A percentile compares a stretch with the other conserved stretches of the same genome.
Conservation (phyloP, 352 stramenopile genomes). For the Blastocystis sp. region DNA sequence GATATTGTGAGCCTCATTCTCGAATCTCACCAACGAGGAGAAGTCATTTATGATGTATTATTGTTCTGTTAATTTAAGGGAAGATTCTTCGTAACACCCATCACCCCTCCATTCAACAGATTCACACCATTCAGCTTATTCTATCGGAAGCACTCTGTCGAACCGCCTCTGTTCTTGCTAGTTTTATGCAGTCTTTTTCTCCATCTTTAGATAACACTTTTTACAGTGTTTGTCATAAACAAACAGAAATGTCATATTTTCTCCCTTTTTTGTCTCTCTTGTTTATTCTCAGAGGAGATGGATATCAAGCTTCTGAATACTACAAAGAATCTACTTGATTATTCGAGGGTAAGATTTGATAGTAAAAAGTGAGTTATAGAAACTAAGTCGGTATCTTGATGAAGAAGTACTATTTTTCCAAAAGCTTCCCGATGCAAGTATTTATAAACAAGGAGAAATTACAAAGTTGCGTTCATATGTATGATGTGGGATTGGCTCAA, state of each 20-base stretch:
- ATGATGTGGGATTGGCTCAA: neutral
- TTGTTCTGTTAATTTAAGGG: neutral
- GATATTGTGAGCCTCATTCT: neutral
- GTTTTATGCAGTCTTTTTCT: neutral
- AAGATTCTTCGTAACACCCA: constrained; percentile 15
- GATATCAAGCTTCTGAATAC: neutral
- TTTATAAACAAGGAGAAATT: constrained; percentile 16
- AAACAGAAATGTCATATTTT: neutral
- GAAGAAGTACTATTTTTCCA: constrained; percentile 16
- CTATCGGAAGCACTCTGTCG: neutral
- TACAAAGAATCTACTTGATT: neutral
- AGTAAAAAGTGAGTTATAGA: neutral
- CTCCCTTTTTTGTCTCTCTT: constrained; percentile 1
- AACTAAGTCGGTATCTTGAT: constrained; percentile 25
- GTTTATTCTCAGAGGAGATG: constrained; percentile 12
- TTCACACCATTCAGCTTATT: neutral
- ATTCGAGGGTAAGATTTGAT: neutral
- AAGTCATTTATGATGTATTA: constrained; percentile 25
- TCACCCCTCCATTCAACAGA: neutral
- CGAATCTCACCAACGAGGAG: constrained; percentile 5
- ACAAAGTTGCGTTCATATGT: constrained; percentile 50
- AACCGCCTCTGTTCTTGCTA: neutral
- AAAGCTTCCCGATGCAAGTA: constrained; percentile 15
- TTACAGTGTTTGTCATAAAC: too few relatives aligned
- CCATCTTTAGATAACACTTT: neutral